Evolutionary conservation across 768 basidiomycete genomes (phyloP).

Genomic region (Mycena latifolia): DNA sequence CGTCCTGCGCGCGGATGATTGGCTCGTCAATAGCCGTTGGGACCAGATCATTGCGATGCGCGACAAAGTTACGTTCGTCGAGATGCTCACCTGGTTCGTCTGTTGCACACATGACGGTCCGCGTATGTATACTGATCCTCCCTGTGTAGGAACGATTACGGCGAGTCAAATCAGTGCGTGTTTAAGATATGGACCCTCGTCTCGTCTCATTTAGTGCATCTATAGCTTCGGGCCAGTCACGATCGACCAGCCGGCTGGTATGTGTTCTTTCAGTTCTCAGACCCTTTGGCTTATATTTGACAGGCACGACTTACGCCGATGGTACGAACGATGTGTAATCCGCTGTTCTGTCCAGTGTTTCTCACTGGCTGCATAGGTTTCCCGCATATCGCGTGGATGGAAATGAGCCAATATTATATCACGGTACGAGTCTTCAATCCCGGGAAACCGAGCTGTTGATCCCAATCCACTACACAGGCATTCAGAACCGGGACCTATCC

Average conservation of each 20-base stretch:
- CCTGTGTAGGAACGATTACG: slow-evolving; percentile 73
- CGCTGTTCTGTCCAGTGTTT: neutral
- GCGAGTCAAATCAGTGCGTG: slow-evolving; percentile 77
- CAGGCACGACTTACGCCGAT: slow-evolving; percentile 56
- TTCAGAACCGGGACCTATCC: slow-evolving; percentile 78
- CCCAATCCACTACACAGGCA: slow-evolving; percentile 42
- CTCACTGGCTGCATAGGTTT: slow-evolving; percentile 36
- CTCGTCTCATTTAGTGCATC: neutral
- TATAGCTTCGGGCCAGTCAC: slow-evolving; percentile 67
- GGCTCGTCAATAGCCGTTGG: slow-evolving; percentile 78
- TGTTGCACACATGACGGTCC: neutral
- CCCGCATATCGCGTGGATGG: slow-evolving; percentile 68
- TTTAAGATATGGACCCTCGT: neutral
- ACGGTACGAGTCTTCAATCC: slow-evolving; percentile 27
- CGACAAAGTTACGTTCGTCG: slow-evolving; percentile 64
- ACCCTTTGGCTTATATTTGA: neutral
- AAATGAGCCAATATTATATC: slow-evolving; percentile 75
- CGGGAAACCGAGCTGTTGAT: neutral
- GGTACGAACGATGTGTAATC: slow-evolving; percentile 13
- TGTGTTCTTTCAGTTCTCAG: neutral
- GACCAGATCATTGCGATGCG: slow-evolving; percentile 74
- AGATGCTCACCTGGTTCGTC: slow-evolving; percentile 76
- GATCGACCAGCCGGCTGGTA: slow-evolving; percentile 48
- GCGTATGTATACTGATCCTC: neutral
- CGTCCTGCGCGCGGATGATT: slow-evolving; percentile 74